Evolutionary conservation across 345 rosid genomes (phyloP).

Genomic region (Aquilaria yunnanensis): DNA sequence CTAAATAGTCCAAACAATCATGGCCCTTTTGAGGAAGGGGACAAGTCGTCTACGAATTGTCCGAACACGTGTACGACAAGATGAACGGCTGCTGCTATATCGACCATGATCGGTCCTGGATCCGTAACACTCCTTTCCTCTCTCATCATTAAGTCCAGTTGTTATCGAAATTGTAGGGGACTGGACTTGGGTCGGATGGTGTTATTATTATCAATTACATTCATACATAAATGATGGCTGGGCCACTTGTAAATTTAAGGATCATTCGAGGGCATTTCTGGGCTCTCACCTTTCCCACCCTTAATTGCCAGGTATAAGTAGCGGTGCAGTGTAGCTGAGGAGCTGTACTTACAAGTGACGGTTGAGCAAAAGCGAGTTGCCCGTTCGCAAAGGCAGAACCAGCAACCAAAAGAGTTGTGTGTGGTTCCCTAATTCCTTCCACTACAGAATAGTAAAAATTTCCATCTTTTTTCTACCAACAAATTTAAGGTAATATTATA

Average conservation of each 20-base stretch:
- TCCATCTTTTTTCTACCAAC: not conserved
- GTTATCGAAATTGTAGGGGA: slow-evolving; percentile 10
- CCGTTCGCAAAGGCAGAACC: not conserved
- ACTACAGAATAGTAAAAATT: not conserved
- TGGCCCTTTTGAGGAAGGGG: too few relatives aligned
- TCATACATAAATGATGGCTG: too few relatives aligned
- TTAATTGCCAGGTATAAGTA: slow-evolving; percentile 26
- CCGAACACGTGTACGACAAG: slow-evolving; percentile 58
- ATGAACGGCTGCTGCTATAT: slow-evolving; percentile 11
- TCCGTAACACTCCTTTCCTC: not conserved
- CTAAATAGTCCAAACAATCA: too few relatives aligned
- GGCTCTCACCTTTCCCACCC: slow-evolving; percentile 9
- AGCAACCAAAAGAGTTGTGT: not conserved
- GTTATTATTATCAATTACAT: too few relatives aligned
- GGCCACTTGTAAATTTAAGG: not conserved
- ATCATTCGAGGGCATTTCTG: slow-evolving; percentile 24
- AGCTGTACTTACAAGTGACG: not conserved
- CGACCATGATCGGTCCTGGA: slow-evolving; percentile 13
- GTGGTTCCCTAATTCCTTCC: not conserved
- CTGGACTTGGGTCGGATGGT: not conserved
- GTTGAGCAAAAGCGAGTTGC: not conserved
- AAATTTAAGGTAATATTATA: not conserved
- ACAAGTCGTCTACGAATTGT: slow-evolving; percentile 3
- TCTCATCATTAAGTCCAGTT: slow-evolving; percentile 10
- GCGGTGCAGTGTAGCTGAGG: not conserved